phyloP scores from a whole-genome alignment of 306 rosid genomes.

The Comarum palustre region DNA sequence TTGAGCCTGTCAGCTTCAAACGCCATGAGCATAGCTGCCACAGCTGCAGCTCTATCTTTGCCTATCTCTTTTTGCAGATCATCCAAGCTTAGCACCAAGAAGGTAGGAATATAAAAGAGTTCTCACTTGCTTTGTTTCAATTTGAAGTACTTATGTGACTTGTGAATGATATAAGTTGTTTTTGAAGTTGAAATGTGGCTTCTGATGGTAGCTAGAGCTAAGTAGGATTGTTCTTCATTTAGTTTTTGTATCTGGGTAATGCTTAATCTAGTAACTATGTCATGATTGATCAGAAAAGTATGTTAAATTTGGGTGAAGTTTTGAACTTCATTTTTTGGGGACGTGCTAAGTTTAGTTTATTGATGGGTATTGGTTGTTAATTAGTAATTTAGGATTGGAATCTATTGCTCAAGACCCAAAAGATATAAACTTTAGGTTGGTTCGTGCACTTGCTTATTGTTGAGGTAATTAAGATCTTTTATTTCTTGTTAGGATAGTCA shows the following conservation, averaged over 20 bases:
- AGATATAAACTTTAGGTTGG: background rate
- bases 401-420: background rate
- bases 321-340: background rate
- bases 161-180: background rate
- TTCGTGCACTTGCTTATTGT: background rate
- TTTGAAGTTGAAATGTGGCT: constrained; percentile 7
- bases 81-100: constrained; percentile 52
- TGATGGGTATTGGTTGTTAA: background rate
- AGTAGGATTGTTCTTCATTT: background rate
- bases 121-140: background rate
- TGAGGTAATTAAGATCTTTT: no score
- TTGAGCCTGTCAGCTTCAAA: constrained; percentile 29
- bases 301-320: background rate
- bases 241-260: background rate
- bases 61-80: constrained; percentile 52
- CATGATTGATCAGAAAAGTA: background rate
- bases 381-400: background rate
- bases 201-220: background rate
- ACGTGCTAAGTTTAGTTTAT: background rate
- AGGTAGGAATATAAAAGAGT: constrained; percentile 30
- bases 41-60: constrained; percentile 72
- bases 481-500: background rate
- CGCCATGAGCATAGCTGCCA: constrained; percentile 72
- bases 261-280: background rate
- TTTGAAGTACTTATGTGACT: background rate